Base-by-base conservation (phyloP, 108 stramenopile genomes). In the Halocafeteria seosinensis region DNA sequence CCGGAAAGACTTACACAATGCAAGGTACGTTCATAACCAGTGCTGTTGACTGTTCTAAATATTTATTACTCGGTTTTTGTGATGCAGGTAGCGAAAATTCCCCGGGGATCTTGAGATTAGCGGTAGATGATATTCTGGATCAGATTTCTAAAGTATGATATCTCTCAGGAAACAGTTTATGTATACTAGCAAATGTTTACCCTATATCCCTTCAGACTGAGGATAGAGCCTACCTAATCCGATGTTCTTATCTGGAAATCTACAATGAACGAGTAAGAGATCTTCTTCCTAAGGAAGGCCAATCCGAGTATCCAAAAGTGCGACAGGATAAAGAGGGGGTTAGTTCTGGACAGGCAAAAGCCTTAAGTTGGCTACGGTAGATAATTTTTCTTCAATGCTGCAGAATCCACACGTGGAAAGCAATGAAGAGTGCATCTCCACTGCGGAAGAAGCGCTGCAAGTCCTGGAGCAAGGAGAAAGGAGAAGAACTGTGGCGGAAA, bases 381-480 rank as follows among this genome's bases (percentile, higher is more conserved):
- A n/a, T n/a, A n/a, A n/a, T n/a, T n/a, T n/a, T n/a, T n/a, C n/a
- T n/a, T n/a, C n/a, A n/a, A n/a, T n/a, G n/a, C n/a, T n/a, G n/a
- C n/a, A n/a, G n/a, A n/a, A n/a, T n/a, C n/a, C n/a, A n/a, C n/a
- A 71, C 32, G 64, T 81, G 25, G 58, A 75, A 17, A 80, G 79
- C 4, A 76, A 68, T 50, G 51, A 53, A 24, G 87, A 85, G 61
- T 85, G 82, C 67, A 63, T 83, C n/a, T 6, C 31, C 4, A 69
- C 74, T 38, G 78, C 72, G 62, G 70, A 75, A 1, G 92, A 90
- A 52, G 73, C 86, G 0, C 67, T 80, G 47, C 70, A 78, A 21
- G 50, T 89, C 12, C 62, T 93, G 33, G 73, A 82, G 24, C 50
- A 81, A 17, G 92, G 87, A 2, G 80, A 85, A 63, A 82, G 81